phyloP scores from a whole-genome alignment of 2,329 filamentous ascomycete species.

The Aspergillus clavatus region DNA sequence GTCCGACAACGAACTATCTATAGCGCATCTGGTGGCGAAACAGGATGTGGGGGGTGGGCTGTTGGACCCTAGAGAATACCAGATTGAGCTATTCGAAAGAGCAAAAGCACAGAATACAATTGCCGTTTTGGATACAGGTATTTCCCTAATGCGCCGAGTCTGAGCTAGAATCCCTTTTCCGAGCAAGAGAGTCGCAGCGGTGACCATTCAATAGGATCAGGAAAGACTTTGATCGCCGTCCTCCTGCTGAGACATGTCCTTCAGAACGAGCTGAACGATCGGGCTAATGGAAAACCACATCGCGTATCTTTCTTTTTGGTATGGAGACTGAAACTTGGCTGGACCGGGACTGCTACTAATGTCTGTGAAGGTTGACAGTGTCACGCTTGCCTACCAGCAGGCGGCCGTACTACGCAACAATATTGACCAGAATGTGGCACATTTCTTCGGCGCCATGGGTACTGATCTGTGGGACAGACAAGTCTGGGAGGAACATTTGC shows the following conservation, averaged over 20 bases:
- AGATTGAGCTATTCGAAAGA: slow-evolving; percentile 82
- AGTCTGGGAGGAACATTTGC: slow-evolving; percentile 56
- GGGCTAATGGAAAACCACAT: slow-evolving; percentile 54
- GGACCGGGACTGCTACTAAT: slow-evolving; percentile 10
- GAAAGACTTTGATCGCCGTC: slow-evolving; percentile 94
- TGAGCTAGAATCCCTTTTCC: not conserved
- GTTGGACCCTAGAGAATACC: slow-evolving; percentile 78
- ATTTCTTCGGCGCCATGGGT: slow-evolving; percentile 67
- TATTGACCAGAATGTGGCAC: slow-evolving; percentile 67
- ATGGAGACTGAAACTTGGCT: slow-evolving; percentile 11
- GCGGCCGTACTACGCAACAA: slow-evolving; percentile 75
- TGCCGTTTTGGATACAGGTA: slow-evolving; percentile 86
- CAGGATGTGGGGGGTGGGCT: slow-evolving; percentile 58
- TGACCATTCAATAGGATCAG: slow-evolving; percentile 58
- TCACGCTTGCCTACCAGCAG: slow-evolving; percentile 87
- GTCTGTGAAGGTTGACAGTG: slow-evolving; percentile 64
- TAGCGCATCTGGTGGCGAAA: slow-evolving; percentile 50
- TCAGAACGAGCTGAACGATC: slow-evolving; percentile 68
- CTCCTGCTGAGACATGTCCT: slow-evolving; percentile 73
- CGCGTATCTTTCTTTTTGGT: slow-evolving; percentile 82
- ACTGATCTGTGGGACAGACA: slow-evolving; percentile 57
- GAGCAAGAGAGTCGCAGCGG: not conserved
- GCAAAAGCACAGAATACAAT: slow-evolving; percentile 84
- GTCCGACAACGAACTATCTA: slow-evolving; percentile 48
- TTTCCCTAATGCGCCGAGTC: not conserved